Evolutionary conservation across 768 basidiomycete species (phyloP), one percentile per base, ranked within the genome.

Genomic region (Psilocybe azurescens): DNA sequence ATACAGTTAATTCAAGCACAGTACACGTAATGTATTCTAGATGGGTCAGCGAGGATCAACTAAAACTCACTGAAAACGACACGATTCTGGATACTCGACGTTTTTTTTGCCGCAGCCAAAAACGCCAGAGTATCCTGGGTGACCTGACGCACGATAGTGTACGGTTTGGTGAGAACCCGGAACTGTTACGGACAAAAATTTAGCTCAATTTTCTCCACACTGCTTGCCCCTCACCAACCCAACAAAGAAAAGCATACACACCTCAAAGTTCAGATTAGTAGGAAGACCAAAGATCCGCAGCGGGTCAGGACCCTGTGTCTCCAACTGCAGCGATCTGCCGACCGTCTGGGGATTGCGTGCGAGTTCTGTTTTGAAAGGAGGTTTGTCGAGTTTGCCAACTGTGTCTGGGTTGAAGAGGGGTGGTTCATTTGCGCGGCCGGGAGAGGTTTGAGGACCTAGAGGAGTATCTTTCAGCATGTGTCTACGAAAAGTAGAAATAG

Each of bases 201-300:
- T 33, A 30, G 30, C 41, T 39, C 14, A 13, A 44, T 5, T 44
- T n/a, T 24, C 24, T 24, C 24, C 24, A 20, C 20, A 2, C 24
- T 24, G 24, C 24, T 24, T 24, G 24, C 24, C 24, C 24, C 24
- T 24, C 24, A 24, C 0, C 24, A 24, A 24, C 24, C 24, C 6
- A 59, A 53, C 16, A 18, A 33, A 32, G 14, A n/a, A 24, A 33
- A 46, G 52, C 50, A 36, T 2, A 75, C 83, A 20, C 47, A 93
- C 93, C 79, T 95, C 94, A 55, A 92, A 76, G 32, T 89, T 75
- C 60, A 93, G 68, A 60, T 84, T 86, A 64, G 83, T 85, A 0
- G 94, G 93, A 14, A 93, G 72, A 47, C 94, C 94, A 71, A 88
- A 94, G 57, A 82, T 79, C 32, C 82, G 78, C n/a, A 88, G 74